phyloP scores from a whole-genome alignment of 2,329 filamentous ascomycete genomes.

The Botrytis paeoniae region DNA sequence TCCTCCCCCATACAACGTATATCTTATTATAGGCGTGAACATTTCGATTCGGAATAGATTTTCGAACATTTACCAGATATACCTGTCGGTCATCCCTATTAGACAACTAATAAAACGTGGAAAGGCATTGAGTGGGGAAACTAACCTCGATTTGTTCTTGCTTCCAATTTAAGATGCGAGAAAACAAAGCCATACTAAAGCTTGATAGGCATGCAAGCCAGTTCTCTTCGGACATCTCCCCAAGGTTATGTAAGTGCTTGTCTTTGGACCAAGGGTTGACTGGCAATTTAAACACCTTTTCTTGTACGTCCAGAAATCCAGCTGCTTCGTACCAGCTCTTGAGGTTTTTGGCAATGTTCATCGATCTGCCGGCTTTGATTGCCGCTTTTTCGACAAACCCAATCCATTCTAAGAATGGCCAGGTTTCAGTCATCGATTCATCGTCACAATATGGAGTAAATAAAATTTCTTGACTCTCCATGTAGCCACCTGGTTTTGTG shows the following conservation, averaged over 20 bases:
- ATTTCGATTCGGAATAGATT: slow-evolving; percentile 29
- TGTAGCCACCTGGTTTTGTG: slow-evolving; percentile 35
- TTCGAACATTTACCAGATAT: slow-evolving; percentile 33
- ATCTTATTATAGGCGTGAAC: slow-evolving; percentile 35
- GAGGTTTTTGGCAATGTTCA: slow-evolving; percentile 30
- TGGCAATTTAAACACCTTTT: slow-evolving; percentile 53
- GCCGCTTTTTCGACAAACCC: slow-evolving; percentile 27
- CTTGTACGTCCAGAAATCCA: slow-evolving; percentile 54
- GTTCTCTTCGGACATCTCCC: slow-evolving; percentile 33
- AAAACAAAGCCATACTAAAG: slow-evolving; percentile 34
- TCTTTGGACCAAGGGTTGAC: slow-evolving; percentile 52
- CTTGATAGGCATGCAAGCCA: slow-evolving; percentile 30
- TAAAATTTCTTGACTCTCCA: slow-evolving; percentile 44
- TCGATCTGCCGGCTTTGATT: slow-evolving; percentile 26
- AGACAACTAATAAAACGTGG: neutral
- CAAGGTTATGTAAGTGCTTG: slow-evolving; percentile 29
- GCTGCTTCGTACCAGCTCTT: slow-evolving; percentile 40
- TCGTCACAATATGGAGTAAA: slow-evolving; percentile 44
- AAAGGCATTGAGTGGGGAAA: neutral
- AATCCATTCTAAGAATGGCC: slow-evolving; percentile 32
- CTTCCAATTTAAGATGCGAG: slow-evolving; percentile 32
- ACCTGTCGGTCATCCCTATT: slow-evolving; percentile 22
- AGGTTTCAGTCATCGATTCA: slow-evolving; percentile 36
- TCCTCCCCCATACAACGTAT: slow-evolving; percentile 35
- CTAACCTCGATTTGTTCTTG: slow-evolving; percentile 36